Base-by-base conservation (phyloP, 2,329 filamentous ascomycete genomes). In the Cladosporium sp. region DNA sequence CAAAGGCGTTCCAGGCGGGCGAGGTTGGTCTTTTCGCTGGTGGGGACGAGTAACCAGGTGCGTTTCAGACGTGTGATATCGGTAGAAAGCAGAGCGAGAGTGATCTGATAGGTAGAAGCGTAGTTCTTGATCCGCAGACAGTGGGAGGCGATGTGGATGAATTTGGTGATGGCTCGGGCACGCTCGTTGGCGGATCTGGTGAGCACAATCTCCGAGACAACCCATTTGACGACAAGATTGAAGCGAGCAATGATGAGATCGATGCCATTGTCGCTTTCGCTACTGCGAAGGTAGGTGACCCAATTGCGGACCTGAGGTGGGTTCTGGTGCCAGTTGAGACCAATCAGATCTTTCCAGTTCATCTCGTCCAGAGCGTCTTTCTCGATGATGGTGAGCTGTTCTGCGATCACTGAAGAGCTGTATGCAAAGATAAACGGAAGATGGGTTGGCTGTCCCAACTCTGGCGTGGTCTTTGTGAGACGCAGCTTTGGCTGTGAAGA, bases 181-280 rank as follows among this genome's bases (percentile, higher is more conserved):
- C 91, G 85, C 78, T 95, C 91, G 67, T 89, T 86, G 12, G 89
- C 78, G 65, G 88, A 81, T 69, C 89, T 86, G 0, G 91, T 95
- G 57, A 95, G 83, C 10, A 95, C 85, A 69, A 91, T 86, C 76
- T 94, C 90, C 0, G 91, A 94, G 31, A 93, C 85, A 31, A 88
- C 89, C 91, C 91, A 95, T 76, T 94, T 94, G 67, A 93, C 91
- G 81, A 94, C 91, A 69, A 95, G 86, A 76, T 95, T 95, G 81
- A 95, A 95, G 58, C 91, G 89, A 10, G 91, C 90, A 76, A 94
- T 91, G 57, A 93, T 91, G 26, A 95, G 89, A 74, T 94, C 91
- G 44, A 95, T 89, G 16, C 91, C 91, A 63, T 52, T 88, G 85
- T 57, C 60, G 35, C 68, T 69, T 40, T 71, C 69, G 28, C 72